Percentiles rank a stretch among this genome's conserved stretches.
Conservation (phyloP, 352 stramenopile species). For the Phytopythium sindhum region DNA sequence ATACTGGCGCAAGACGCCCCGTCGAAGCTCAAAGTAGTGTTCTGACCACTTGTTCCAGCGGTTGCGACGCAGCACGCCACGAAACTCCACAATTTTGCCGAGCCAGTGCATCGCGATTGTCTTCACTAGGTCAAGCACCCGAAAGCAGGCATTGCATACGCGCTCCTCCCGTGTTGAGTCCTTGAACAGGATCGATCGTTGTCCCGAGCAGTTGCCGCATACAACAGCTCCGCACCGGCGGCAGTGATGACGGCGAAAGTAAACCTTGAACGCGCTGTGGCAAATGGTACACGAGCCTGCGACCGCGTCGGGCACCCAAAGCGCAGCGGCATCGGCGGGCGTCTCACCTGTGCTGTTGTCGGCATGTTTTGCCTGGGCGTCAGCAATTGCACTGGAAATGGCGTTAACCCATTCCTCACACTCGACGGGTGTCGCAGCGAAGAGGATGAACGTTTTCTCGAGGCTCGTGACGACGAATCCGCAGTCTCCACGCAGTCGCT, state of each 20-base stretch:
- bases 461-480: slow-evolving; percentile 74
- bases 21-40: slow-evolving; percentile 77
- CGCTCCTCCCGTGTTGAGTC: slow-evolving; percentile 60
- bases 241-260: slow-evolving; percentile 80
- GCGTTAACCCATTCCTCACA: slow-evolving; percentile 54
- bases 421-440: slow-evolving; percentile 42
- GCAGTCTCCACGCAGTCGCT: slow-evolving; percentile 46
- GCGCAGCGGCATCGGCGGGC: slow-evolving; percentile 54
- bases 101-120: slow-evolving; percentile 66
- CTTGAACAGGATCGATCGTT: slow-evolving; percentile 66
- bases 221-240: slow-evolving; percentile 74
- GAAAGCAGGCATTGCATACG: slow-evolving; percentile 69
- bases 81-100: slow-evolving; percentile 64
- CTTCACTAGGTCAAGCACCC: slow-evolving; percentile 64
- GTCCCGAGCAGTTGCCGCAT: slow-evolving; percentile 70
- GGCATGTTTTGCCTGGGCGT: slow-evolving; percentile 35
- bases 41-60: slow-evolving; percentile 78
- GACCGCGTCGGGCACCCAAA: slow-evolving; percentile 79
- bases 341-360: slow-evolving; percentile 27
- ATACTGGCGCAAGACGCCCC: slow-evolving; percentile 75
- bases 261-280: slow-evolving; percentile 59
- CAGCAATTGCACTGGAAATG: slow-evolving; percentile 50
- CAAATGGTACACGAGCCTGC: slow-evolving; percentile 68
- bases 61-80: slow-evolving; percentile 64
- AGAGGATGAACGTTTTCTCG: slow-evolving; percentile 84